Evolutionary conservation across 371 early-diverging fungal genomes (phyloP).

Genomic region (Saksenaea vasiformis): DNA sequence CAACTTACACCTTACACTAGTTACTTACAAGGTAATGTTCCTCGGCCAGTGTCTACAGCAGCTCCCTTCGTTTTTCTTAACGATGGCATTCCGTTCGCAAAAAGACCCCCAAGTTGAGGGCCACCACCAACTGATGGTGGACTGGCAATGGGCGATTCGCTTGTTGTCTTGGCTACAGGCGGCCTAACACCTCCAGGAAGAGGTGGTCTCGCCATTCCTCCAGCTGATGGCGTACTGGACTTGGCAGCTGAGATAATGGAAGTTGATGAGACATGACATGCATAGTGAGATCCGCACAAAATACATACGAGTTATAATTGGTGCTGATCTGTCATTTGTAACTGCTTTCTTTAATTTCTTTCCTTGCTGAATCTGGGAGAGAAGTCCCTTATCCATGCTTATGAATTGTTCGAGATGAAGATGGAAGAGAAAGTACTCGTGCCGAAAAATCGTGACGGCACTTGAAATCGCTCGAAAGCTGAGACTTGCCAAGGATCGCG

Average conservation of each 20-base stretch:
- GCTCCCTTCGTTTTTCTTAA: conserved; percentile 57
- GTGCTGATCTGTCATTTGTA: conserved; percentile 81
- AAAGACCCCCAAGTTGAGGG: conserved; percentile 59
- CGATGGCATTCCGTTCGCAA: conserved; percentile 71
- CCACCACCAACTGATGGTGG: conserved; percentile 29
- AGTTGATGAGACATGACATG: not conserved
- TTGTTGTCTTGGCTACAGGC: conserved; percentile 14
- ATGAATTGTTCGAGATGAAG: not conserved
- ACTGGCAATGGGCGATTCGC: conserved; percentile 19
- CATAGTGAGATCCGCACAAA: not conserved
- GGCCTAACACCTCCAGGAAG: conserved; percentile 29
- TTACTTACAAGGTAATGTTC: conserved; percentile 6
- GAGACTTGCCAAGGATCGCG: no score
- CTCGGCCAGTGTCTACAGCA: conserved; percentile 39
- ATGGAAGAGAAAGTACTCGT: not conserved
- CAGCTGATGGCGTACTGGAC: conserved; percentile 14
- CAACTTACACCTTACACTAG: not conserved
- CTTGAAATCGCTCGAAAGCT: no score
- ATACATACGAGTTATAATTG: conserved; percentile 50
- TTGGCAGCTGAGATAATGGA: conserved; percentile 13
- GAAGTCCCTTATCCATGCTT: conserved; percentile 54
- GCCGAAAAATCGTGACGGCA: no score
- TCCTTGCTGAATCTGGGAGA: conserved; percentile 78
- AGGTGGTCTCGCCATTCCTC: conserved; percentile 38
- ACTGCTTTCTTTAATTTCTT: conserved; percentile 71